Evolutionary conservation across 139 green algal genomes (phyloP).

Genomic region (Eudorina sp.): DNA sequence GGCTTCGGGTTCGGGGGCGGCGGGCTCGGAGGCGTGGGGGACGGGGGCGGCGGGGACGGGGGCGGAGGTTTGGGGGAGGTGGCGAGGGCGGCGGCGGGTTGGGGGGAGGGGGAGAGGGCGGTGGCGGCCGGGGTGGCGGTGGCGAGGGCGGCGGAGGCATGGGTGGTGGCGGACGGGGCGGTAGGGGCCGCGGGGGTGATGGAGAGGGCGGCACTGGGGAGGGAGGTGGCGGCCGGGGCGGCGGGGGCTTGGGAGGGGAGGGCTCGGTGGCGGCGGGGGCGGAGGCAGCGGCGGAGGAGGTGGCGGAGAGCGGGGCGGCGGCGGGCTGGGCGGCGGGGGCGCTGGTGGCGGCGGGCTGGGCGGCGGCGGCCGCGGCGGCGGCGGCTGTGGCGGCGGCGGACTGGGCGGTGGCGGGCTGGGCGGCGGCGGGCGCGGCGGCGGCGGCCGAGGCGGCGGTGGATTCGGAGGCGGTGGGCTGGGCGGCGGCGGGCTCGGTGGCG

Average conservation of each 20-base stretch:
- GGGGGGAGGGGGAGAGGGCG: neutral
- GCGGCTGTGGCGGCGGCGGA: neutral
- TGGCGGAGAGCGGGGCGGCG: neutral
- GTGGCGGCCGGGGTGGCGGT: neutral
- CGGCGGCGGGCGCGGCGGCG: neutral
- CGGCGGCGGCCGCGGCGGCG: neutral
- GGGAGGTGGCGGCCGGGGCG: neutral
- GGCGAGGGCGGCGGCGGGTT: neutral
- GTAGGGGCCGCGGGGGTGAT: neutral
- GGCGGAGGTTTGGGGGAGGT: neutral
- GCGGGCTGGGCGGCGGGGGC: neutral
- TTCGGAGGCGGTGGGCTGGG: neutral
- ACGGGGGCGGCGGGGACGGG: neutral
- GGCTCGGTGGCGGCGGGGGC: neutral
- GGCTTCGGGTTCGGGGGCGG: neutral
- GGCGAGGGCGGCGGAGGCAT: neutral
- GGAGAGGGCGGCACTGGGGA: neutral
- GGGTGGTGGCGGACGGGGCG: neutral
- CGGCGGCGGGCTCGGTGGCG: neutral
- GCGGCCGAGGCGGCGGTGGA: neutral
- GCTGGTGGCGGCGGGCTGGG: neutral
- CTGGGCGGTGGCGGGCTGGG: neutral
- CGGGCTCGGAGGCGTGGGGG: neutral
- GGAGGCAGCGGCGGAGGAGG: neutral
- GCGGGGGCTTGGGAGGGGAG: constrained; percentile 10